A percentile compares a stretch with the other conserved stretches of the same genome.
phyloP scores from a whole-genome alignment of 1,284 basidiomycete genomes.

The Trametes pubescens region DNA sequence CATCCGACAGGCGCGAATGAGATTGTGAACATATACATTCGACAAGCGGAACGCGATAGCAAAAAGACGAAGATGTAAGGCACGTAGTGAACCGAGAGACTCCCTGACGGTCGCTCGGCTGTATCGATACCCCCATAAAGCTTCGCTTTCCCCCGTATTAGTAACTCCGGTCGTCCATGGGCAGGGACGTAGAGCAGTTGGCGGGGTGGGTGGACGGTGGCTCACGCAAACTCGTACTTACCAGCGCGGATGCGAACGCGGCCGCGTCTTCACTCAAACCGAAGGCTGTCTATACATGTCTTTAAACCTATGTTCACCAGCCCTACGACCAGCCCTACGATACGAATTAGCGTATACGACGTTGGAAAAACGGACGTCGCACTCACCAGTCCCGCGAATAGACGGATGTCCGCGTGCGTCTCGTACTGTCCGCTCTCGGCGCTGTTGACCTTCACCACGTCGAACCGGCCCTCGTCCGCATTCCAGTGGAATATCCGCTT shows the following conservation, averaged over 20 bases:
- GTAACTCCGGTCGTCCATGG: slow-evolving; percentile 38
- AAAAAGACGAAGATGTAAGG: slow-evolving; percentile 27
- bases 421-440: slow-evolving; percentile 51
- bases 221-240: not conserved
- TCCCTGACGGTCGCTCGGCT: slow-evolving; percentile 26
- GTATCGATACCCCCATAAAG: slow-evolving; percentile 30
- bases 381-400: slow-evolving; percentile 52
- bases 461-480: slow-evolving; percentile 50
- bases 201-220: slow-evolving; percentile 24
- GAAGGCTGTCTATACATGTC: slow-evolving; percentile 15
- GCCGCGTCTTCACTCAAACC: not conserved
- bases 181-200: slow-evolving; percentile 38
- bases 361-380: not conserved
- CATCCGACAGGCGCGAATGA: too few species aligned
- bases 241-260: not conserved
- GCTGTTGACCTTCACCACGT: slow-evolving; percentile 61
- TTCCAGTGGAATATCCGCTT: slow-evolving; percentile 66
- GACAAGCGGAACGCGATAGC: not conserved
- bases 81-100: slow-evolving; percentile 37
- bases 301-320: slow-evolving; percentile 27
- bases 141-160: slow-evolving; percentile 38
- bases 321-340: slow-evolving; percentile 35
- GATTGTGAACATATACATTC: too few species aligned
- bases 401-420: slow-evolving; percentile 55
- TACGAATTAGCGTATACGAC: not conserved